These are phyloP conservation scores for Pisolithus microcarpus DNA, from an alignment of 768 basidiomycete species.

Conservation along the genomic window DNA sequence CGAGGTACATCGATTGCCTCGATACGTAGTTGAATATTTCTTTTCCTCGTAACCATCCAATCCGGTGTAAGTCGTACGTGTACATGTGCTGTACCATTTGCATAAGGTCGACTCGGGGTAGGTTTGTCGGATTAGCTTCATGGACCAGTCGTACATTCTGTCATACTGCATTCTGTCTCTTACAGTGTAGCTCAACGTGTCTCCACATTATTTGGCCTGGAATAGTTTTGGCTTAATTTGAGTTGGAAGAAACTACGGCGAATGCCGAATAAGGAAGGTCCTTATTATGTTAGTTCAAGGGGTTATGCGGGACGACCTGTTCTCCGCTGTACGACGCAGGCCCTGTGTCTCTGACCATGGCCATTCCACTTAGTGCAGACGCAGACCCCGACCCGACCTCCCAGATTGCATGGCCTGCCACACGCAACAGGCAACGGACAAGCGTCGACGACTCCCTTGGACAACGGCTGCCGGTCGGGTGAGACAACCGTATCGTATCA, in stretches of 20 bases:
- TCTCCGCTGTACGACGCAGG: neutral
- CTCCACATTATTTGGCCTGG: neutral
- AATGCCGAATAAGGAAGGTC: no score
- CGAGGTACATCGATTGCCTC: conserved; percentile 38
- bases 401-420: conserved; percentile 71
- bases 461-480: conserved; percentile 14
- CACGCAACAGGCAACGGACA: conserved; percentile 27
- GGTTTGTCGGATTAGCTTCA: conserved; percentile 19
- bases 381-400: conserved; percentile 72
- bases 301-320: conserved; percentile 3
- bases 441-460: conserved; percentile 15
- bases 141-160: conserved; percentile 13
- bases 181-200: conserved; percentile 12
- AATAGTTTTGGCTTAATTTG: neutral
- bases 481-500: conserved; percentile 22
- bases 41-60: conserved; percentile 1
- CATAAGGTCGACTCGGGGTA: conserved; percentile 1
- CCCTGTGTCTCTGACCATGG: conserved; percentile 35
- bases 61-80: conserved; percentile 4
- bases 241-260: no score
- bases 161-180: conserved; percentile 5
- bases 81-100: neutral
- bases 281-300: no score
- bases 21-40: conserved; percentile 21
- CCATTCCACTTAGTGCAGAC: conserved; percentile 44